Percentiles rank a stretch among this genome's conserved stretches.
These are phyloP conservation scores for Pichia sp. DNA, from an alignment of 1,139 yeast species.

Conservation along the genomic window DNA sequence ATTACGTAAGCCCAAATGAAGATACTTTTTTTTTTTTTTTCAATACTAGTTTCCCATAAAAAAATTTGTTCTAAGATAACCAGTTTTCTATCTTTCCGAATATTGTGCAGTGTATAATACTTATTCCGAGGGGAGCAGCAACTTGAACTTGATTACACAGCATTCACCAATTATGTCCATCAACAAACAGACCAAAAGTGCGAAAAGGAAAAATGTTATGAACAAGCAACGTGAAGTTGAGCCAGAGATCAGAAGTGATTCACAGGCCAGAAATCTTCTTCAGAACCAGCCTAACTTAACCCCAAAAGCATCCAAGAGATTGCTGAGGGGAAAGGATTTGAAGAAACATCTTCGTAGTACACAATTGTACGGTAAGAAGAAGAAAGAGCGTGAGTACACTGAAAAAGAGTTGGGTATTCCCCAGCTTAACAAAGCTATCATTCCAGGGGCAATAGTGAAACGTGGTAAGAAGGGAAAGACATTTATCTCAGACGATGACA, in stretches of 20 bases:
- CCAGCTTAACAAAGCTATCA: conserved; percentile 70
- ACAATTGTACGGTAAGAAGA: conserved; percentile 66
- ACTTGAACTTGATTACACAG: no score
- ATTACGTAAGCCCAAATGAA: neutral
- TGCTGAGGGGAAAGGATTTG: conserved; percentile 46
- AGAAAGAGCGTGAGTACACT: conserved; percentile 57
- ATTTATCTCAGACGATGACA: conserved; percentile 71
- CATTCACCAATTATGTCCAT: conserved; percentile 23
- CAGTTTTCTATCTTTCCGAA: neutral
- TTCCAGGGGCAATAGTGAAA: conserved; percentile 71
- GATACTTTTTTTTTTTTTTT: neutral
- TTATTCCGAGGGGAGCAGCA: neutral
- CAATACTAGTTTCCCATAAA: neutral
- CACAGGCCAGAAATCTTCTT: conserved; percentile 60
- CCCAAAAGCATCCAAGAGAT: conserved; percentile 48
- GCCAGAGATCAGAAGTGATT: conserved; percentile 63
- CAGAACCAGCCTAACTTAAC: conserved; percentile 60
- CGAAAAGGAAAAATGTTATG: conserved; percentile 50
- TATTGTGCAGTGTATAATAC: no score
- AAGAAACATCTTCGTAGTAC: conserved; percentile 64
- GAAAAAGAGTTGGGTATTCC: conserved; percentile 82
- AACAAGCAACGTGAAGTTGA: conserved; percentile 54
- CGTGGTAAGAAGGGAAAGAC: conserved; percentile 92
- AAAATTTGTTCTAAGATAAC: neutral
- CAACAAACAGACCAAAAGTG: conserved; percentile 52